Evolutionary conservation across 257 asterid species (phyloP), one percentile per base, ranked within the genome.

Genomic region (Solanum chmielewskii): DNA sequence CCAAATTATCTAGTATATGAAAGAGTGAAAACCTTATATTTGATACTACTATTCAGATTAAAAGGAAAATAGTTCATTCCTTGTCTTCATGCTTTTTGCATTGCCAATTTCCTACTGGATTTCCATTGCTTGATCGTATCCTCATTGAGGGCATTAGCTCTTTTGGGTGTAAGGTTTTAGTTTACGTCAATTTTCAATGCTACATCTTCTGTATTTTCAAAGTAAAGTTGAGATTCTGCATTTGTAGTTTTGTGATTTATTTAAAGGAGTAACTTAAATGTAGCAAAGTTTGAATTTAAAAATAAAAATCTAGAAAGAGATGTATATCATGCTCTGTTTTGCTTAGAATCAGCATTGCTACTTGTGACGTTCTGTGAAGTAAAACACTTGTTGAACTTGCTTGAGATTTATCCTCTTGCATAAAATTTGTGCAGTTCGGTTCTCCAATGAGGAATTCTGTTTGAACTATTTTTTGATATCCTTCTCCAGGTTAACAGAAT

Each of bases 401-500:
- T 80, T 47, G n/a, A 49, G 44, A 80, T 49, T 41, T 47, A 18
- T 20, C 49, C 66, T 80, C 45, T 49, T 47, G 85, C 69, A 80
- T 18, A 80, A 49, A 27, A 80, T 3, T 9, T 80, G 42, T 80
- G 85, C 69, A 49, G 45, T 47, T 47, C 49, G 68, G 45, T 80
- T 47, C 29, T 18, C 84, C 85, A 11, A 6, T 45, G 44, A 80
- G 20, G 56, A 80, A 81, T 59, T 86, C 70, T 39, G 13, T 10
- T 82, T 73, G 35, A 42, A 59, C 81, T 37, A 76, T 39, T 52
- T 39, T 76, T 20, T 16, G 64, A 64, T 62, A 75, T 15, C 52
- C 81, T 73, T 45, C 86, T 90, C 88, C 90, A 97, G 99, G 99
- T 96, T 35, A 97, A 97, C 92, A 92, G 99, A 87, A 97, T 97